These are phyloP conservation scores for Rubroboletus satanas DNA, from an alignment of 768 basidiomycete genomes.

Conservation along the genomic window DNA sequence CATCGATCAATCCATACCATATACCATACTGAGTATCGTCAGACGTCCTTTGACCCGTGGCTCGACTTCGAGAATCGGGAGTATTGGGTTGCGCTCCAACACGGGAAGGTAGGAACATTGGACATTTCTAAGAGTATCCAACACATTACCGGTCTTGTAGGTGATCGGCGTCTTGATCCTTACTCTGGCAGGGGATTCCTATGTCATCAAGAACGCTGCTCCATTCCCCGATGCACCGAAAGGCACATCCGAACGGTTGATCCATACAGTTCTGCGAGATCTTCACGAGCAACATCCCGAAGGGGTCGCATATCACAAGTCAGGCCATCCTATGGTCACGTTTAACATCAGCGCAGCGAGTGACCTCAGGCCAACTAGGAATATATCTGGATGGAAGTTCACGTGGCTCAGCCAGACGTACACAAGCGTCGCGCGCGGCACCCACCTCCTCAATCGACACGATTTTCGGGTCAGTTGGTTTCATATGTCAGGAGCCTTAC, in stretches of 20 bases:
- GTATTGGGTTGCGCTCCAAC: constrained; percentile 52
- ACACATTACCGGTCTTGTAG: constrained; percentile 15
- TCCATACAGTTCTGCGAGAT: constrained; percentile 44
- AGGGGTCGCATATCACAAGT: neutral
- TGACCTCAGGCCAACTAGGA: constrained; percentile 37
- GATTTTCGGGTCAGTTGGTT: constrained; percentile 41
- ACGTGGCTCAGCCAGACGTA: constrained; percentile 43
- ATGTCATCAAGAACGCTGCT: constrained; percentile 54
- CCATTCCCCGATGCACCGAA: constrained; percentile 52
- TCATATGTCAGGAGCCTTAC: neutral
- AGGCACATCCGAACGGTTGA: constrained; percentile 52
- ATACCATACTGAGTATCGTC: neutral
- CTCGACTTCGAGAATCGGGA: constrained; percentile 50
- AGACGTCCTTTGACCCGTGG: constrained; percentile 51
- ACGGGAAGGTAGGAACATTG: neutral
- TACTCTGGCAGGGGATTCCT: constrained; percentile 43
- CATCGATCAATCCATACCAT: neutral
- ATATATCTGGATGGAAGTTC: constrained; percentile 47
- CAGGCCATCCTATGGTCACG: constrained; percentile 33
- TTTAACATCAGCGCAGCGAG: constrained; percentile 49
- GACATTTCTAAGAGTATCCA: no score
- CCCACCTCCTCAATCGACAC: constrained; percentile 40
- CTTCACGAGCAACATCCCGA: constrained; percentile 32
- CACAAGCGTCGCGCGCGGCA: constrained; percentile 35
- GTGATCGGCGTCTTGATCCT: constrained; percentile 49